Evolutionary conservation across 352 stramenopile species (phyloP), one percentile per base, ranked within the genome.

Genomic region (Pythium brassicae): DNA sequence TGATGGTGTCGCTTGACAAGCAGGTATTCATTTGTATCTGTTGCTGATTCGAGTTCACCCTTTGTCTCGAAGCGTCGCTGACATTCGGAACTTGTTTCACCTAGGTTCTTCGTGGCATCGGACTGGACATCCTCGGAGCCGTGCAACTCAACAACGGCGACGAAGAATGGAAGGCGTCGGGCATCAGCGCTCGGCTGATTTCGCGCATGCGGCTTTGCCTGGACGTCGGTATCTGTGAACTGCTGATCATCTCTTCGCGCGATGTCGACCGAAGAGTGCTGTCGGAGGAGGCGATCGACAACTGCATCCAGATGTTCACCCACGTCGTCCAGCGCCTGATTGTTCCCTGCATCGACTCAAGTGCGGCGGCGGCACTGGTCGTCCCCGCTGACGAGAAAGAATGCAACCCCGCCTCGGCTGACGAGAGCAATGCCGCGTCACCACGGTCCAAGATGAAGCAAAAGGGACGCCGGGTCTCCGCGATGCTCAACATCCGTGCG

Each of bases 211-310:
- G 72, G 22, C 56, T 60, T 1, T 80, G 74, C 5, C 59, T 95
- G 32, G 83, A 94, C 63, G 66, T 86, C 12, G 79, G 68, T 0
- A 85, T 89, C 45, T 92, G 77, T 37, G 74, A 87, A 58, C 66
- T 95, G 2, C 68, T 88, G 19, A 48, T 95, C 39, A 89, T 93
- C 63, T 76, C 80, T 10, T 81, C 83, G 12, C 65, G 65, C 5
- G 65, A 81, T 10, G 83, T 93, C 55, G 83, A 95, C 22, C 69
- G 83, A 14, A 63, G 83, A 34, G 54, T 88, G 51, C 63, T 95
- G 0, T 91, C 84, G 0, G 86, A 95, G 59, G 86, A 94, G n/a
- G 76, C 26, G 14, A 92, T 95, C 54, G 78, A 94, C 34, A 85
- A 87, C 44, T 95, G 81, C 52, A 73, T 88, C 27, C 65, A 83